Percentiles rank a stretch among this genome's conserved stretches.
phyloP scores from a whole-genome alignment of 352 stramenopile genomes.

The Phytophthora meadii region DNA sequence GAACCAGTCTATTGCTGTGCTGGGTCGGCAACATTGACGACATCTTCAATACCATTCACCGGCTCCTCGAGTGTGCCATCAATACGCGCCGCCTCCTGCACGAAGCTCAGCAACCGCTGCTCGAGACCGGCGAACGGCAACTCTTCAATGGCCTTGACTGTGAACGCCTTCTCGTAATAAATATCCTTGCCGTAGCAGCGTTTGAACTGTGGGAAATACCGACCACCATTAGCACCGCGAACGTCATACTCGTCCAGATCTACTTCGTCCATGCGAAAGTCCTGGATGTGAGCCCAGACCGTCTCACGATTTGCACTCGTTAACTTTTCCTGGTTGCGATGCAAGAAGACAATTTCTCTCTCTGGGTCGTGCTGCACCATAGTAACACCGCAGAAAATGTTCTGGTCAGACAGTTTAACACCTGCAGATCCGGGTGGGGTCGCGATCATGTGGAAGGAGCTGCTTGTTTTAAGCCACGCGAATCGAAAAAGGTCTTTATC shows the following conservation, averaged over 20 bases:
- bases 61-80: slow-evolving; percentile 24
- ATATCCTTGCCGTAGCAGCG: slow-evolving; percentile 73
- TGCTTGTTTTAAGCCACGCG: slow-evolving; percentile 75
- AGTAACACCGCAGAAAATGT: slow-evolving; percentile 73
- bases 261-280: slow-evolving; percentile 48
- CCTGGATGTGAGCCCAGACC: slow-evolving; percentile 59
- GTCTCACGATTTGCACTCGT: slow-evolving; percentile 42
- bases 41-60: slow-evolving; percentile 19
- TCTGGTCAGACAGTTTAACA: slow-evolving; percentile 43
- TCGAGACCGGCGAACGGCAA: slow-evolving; percentile 59
- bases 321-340: slow-evolving; percentile 71
- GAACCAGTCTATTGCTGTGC: background rate
- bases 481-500: slow-evolving; percentile 87
- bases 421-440: slow-evolving; percentile 57
- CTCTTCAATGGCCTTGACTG: slow-evolving; percentile 44
- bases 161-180: slow-evolving; percentile 69
- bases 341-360: slow-evolving; percentile 60
- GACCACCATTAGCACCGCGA: slow-evolving; percentile 61
- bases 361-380: slow-evolving; percentile 74
- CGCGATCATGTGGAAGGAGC: slow-evolving; percentile 66
- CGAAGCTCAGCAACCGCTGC: slow-evolving; percentile 46
- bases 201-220: slow-evolving; percentile 63
- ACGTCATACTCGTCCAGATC: slow-evolving; percentile 58
- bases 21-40: slow-evolving; percentile 23
- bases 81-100: slow-evolving; percentile 46